A percentile compares a stretch with the other conserved stretches of the same genome.
These are phyloP conservation scores for Verbascum thapsus DNA, from an alignment of 257 asterid genomes.

Conservation along the genomic window DNA sequence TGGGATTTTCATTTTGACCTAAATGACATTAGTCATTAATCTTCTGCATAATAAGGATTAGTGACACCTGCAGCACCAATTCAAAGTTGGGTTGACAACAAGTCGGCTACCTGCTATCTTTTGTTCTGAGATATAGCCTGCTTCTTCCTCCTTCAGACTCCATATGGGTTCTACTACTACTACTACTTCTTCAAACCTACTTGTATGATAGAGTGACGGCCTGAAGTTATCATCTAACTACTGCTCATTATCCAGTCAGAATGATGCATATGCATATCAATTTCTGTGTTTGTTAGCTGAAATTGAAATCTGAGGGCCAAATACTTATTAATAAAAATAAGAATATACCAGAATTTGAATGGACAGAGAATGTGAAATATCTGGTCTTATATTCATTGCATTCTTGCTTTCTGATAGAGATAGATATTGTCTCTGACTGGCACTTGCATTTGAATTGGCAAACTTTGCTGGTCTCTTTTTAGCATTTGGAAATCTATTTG, in stretches of 20 bases:
- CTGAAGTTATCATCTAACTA: background rate
- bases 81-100: conserved; percentile 7
- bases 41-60: background rate
- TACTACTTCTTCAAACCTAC: background rate
- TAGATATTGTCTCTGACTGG: background rate
- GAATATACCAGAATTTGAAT: conserved; percentile 7
- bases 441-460: conserved; percentile 18
- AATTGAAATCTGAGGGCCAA: background rate
- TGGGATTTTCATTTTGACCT: conserved; percentile 18
- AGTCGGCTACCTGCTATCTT: background rate
- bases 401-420: conserved; percentile 10
- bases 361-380: background rate
- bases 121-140: background rate
- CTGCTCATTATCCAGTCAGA: background rate
- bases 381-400: background rate
- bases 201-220: background rate
- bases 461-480: background rate
- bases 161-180: background rate
- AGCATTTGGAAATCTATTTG: conserved; percentile 1
- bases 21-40: background rate
- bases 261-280: conserved; percentile 1
- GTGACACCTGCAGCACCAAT: conserved; percentile 12
- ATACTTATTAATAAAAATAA: background rate
- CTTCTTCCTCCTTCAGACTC: background rate
- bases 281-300: background rate